phyloP scores from a whole-genome alignment of 2,329 filamentous ascomycete species.

The Alternaria arborescens region DNA sequence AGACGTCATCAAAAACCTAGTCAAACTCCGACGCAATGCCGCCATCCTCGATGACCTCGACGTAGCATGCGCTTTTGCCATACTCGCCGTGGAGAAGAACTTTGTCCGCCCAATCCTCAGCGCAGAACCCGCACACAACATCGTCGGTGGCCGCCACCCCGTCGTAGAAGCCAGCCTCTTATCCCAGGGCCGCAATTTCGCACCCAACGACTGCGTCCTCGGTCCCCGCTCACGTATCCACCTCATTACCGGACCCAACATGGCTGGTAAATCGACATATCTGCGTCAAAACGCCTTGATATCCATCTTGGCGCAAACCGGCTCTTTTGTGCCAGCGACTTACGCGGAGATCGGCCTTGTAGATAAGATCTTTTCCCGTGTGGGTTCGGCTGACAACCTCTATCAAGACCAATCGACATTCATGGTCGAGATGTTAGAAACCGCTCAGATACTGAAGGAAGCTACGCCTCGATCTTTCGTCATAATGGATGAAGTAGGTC shows the following conservation, averaged over 20 bases:
- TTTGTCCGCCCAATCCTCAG: slow-evolving; percentile 79
- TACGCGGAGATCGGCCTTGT: slow-evolving; percentile 88
- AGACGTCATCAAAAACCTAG: slow-evolving; percentile 79
- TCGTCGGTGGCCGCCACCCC: slow-evolving; percentile 87
- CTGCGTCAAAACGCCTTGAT: slow-evolving; percentile 95
- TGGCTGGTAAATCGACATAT: slow-evolving; percentile 97
- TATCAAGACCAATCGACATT: slow-evolving; percentile 96
- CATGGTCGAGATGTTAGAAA: slow-evolving; percentile 99
- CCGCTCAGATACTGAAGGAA: slow-evolving; percentile 84
- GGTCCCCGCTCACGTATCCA: slow-evolving; percentile 77
- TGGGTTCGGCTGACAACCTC: slow-evolving; percentile 91
- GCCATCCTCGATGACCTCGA: slow-evolving; percentile 93
- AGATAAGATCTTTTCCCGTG: slow-evolving; percentile 92
- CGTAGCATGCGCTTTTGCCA: slow-evolving; percentile 85
- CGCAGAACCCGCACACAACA: slow-evolving; percentile 69
- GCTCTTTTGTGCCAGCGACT: slow-evolving; percentile 89
- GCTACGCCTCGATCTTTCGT: slow-evolving; percentile 85
- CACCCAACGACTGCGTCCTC: slow-evolving; percentile 84
- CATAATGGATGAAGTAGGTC: slow-evolving; percentile 97
- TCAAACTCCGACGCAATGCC: slow-evolving; percentile 88
- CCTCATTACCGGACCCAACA: slow-evolving; percentile 86
- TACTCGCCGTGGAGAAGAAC: slow-evolving; percentile 75
- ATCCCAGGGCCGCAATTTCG: slow-evolving; percentile 81
- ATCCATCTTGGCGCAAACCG: slow-evolving; percentile 89
- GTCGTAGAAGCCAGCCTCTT: slow-evolving; percentile 87